A percentile compares a stretch with the other conserved stretches of the same genome.
Evolutionary conservation across 1,139 yeast genomes (phyloP).

Genomic region (Lizanozyma gosingica): DNA sequence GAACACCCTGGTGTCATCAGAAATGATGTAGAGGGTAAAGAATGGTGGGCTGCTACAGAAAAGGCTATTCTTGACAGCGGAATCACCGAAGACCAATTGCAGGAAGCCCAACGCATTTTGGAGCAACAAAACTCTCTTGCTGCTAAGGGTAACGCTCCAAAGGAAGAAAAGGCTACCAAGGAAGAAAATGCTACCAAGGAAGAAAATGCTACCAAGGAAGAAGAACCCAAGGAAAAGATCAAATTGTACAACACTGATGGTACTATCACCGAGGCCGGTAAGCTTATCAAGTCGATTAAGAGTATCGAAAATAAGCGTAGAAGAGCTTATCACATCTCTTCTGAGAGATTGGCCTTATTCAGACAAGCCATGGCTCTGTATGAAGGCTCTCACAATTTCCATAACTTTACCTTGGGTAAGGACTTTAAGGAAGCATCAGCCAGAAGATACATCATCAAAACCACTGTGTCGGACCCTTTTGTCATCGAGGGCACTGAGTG

Average conservation of each 20-base stretch:
- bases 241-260: slow-evolving; percentile 24
- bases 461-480: slow-evolving; percentile 83
- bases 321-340: slow-evolving; percentile 57
- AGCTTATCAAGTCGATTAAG: slow-evolving; percentile 50
- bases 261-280: slow-evolving; percentile 29
- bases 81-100: slow-evolving; percentile 41
- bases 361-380: slow-evolving; percentile 64
- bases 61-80: slow-evolving; percentile 34
- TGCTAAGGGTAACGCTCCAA: slow-evolving; percentile 23
- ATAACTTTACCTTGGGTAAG: slow-evolving; percentile 89
- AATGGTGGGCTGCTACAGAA: slow-evolving; percentile 61
- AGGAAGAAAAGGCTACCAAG: slow-evolving; percentile 18
- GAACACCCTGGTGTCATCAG: slow-evolving; percentile 53
- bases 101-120: slow-evolving; percentile 9
- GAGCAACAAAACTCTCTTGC: slow-evolving; percentile 13
- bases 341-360: slow-evolving; percentile 51
- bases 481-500: slow-evolving; percentile 92
- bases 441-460: slow-evolving; percentile 67
- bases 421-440: slow-evolving; percentile 81
- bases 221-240: slow-evolving; percentile 15
- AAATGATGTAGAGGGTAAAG: slow-evolving; percentile 56
- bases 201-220: slow-evolving; percentile 18
- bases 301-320: slow-evolving; percentile 60
- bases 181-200: slow-evolving; percentile 20
- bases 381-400: slow-evolving; percentile 89